Percentiles rank a stretch among this genome's conserved stretches.
Evolutionary conservation across 164 flowering plant species (phyloP).

Genomic region (Aristolochia contorta): DNA sequence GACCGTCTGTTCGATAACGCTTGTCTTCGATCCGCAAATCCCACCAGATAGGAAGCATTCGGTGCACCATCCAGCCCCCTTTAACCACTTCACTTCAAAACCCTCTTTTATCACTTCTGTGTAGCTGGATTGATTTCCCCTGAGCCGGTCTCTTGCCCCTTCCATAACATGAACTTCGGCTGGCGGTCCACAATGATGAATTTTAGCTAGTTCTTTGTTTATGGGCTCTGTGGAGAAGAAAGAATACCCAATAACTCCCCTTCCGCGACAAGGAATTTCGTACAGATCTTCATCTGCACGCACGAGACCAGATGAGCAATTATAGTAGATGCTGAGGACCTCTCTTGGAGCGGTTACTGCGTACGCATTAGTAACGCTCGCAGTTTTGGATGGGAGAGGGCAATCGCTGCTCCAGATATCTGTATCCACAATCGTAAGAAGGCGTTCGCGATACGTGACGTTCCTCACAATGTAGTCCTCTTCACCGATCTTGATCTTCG

Average conservation of each 20-base stretch:
- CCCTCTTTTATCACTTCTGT: neutral
- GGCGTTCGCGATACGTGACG: neutral
- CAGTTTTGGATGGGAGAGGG: neutral
- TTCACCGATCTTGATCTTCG: neutral
- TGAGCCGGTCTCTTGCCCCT: too few species aligned
- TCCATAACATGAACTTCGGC: neutral
- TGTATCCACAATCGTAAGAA: neutral
- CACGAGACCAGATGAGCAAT: neutral
- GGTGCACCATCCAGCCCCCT: conserved; percentile 1
- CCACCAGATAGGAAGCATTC: neutral
- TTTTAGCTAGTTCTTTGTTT: too few species aligned
- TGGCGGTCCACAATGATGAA: too few species aligned
- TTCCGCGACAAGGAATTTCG: neutral
- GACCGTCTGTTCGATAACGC: neutral
- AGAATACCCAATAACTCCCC: too few species aligned
- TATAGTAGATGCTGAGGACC: neutral
- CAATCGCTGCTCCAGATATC: neutral
- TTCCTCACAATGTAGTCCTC: neutral
- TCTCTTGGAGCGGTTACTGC: neutral
- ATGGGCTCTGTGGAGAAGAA: too few species aligned
- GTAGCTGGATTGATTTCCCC: neutral
- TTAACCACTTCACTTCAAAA: neutral
- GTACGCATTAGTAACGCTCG: neutral
- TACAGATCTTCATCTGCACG: neutral
- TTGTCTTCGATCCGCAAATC: neutral